These are phyloP conservation scores for Mucuna pruriens DNA, from an alignment of 306 rosid genomes.

Conservation along the genomic window DNA sequence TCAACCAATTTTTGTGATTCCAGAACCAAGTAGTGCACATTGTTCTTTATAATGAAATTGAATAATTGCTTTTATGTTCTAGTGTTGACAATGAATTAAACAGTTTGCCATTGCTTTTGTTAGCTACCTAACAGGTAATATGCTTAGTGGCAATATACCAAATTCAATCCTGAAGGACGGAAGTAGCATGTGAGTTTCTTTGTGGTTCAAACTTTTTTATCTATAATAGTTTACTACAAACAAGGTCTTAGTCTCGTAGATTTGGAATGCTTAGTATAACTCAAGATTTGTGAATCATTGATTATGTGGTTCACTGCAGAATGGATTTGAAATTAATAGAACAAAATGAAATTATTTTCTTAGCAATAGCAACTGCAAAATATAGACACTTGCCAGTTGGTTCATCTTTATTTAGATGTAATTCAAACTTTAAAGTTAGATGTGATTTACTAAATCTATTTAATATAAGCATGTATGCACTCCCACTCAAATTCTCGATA, in stretches of 20 bases:
- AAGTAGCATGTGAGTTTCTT: conserved; percentile 69
- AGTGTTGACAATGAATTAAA: conserved; percentile 26
- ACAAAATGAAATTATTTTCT: neutral
- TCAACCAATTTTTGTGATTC: neutral
- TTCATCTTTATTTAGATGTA: neutral
- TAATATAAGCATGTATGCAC: neutral
- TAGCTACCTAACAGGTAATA: conserved; percentile 75
- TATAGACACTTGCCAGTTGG: neutral
- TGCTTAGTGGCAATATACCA: conserved; percentile 66
- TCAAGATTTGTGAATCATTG: neutral
- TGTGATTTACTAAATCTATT: neutral
- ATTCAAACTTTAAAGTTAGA: neutral
- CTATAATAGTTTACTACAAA: neutral
- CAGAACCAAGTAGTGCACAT: neutral
- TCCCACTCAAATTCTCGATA: neutral
- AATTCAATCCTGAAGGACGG: conserved; percentile 64
- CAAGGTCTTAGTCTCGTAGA: neutral
- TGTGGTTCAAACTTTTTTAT: neutral
- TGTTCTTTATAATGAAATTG: neutral
- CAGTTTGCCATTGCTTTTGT: conserved; percentile 37
- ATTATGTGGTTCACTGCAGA: neutral
- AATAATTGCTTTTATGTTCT: conserved; percentile 10
- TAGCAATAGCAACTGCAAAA: neutral
- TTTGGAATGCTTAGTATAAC: neutral
- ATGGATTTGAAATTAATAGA: neutral